These are phyloP conservation scores for Camelina laxa DNA, from an alignment of 345 rosid genomes.

Conservation along the genomic window DNA sequence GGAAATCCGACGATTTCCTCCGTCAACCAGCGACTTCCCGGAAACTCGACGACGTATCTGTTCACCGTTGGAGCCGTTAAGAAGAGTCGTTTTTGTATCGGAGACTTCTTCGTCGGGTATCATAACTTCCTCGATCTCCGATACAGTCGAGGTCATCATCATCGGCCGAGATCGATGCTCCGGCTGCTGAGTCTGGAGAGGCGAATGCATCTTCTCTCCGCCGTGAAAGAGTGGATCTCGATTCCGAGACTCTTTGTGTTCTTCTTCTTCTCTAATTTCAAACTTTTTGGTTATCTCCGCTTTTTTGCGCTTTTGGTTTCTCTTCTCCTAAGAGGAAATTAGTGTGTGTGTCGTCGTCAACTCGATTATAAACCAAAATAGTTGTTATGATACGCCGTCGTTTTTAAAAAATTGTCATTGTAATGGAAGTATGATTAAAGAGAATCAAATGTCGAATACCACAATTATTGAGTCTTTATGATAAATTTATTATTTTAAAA, in stretches of 20 bases:
- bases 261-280: constrained; percentile 10
- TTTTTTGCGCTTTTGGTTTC: constrained; percentile 33
- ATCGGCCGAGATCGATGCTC: constrained; percentile 30
- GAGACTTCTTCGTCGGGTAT: constrained; percentile 26
- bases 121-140: constrained; percentile 43
- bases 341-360: background rate
- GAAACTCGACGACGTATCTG: constrained; percentile 47
- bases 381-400: background rate
- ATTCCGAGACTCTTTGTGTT: background rate
- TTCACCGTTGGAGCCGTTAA: constrained; percentile 30
- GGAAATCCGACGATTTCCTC: constrained; percentile 36
- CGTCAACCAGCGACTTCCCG: constrained; percentile 34
- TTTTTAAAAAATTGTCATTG: background rate
- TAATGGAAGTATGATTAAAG: background rate
- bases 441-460: background rate
- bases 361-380: background rate
- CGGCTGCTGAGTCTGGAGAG: constrained; percentile 26
- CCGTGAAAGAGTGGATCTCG: constrained; percentile 8
- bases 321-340: background rate
- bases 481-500: too few species aligned
- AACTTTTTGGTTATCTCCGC: constrained; percentile 6
- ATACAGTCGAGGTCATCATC: constrained; percentile 34
- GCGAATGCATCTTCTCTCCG: constrained; percentile 23
- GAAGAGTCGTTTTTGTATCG: constrained; percentile 10
- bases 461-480: background rate